Conservation (phyloP, 352 stramenopile species). For the Phytophthora idaei region DNA sequence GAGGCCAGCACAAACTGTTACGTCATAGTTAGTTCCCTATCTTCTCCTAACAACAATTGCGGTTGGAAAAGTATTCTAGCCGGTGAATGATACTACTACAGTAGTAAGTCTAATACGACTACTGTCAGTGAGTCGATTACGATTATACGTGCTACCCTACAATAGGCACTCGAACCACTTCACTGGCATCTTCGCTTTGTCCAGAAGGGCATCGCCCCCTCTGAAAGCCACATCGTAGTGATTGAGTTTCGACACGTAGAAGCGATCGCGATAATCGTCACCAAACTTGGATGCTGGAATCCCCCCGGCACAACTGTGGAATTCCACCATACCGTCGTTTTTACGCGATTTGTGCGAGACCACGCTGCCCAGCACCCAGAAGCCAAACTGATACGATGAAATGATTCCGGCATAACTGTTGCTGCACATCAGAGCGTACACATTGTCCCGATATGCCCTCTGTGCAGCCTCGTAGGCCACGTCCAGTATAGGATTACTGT, state of each 20-base stretch:
- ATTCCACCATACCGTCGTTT: slow-evolving; percentile 40
- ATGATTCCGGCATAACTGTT: slow-evolving; percentile 38
- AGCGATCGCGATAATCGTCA: slow-evolving; percentile 31
- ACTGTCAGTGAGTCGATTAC: not conserved
- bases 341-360: slow-evolving; percentile 37
- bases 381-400: slow-evolving; percentile 30
- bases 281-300: slow-evolving; percentile 39
- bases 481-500: slow-evolving; percentile 25
- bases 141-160: slow-evolving; percentile 12
- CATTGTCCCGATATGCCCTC: slow-evolving; percentile 35
- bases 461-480: slow-evolving; percentile 36
- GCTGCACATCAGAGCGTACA: slow-evolving; percentile 47
- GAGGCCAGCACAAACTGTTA: too few relatives aligned
- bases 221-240: slow-evolving; percentile 48
- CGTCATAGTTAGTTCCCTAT: too few relatives aligned
- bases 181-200: slow-evolving; percentile 40
- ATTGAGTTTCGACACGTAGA: slow-evolving; percentile 39
- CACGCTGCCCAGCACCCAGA: slow-evolving; percentile 28
- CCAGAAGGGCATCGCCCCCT: slow-evolving; percentile 39
- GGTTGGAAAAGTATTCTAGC: too few relatives aligned
- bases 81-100: too few relatives aligned
- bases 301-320: slow-evolving; percentile 37
- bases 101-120: too few relatives aligned
- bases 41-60: too few relatives aligned
- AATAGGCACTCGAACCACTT: slow-evolving; percentile 55